phyloP scores from a whole-genome alignment of 73 alveolate species.

The Uronychia binucleata region DNA sequence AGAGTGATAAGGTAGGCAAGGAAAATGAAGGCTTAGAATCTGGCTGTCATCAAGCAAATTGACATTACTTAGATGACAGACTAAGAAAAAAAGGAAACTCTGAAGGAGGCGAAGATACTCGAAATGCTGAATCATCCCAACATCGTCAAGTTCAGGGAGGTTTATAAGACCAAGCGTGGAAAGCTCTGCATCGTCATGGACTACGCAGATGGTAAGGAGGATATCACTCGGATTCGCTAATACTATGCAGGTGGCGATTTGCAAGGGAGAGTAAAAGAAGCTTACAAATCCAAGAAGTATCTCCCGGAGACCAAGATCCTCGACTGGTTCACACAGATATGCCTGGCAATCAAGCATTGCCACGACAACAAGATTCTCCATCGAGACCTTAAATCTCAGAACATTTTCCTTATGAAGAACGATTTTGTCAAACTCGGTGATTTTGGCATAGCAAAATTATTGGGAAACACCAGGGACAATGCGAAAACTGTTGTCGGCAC shows the following conservation, averaged over 20 bases:
- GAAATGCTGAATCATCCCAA: conserved; percentile 87
- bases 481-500: conserved; percentile 87
- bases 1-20: conserved; percentile 9
- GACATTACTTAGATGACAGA: conserved; percentile 87
- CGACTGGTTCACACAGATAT: conserved; percentile 84
- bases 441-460: conserved; percentile 83
- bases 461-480: conserved; percentile 67
- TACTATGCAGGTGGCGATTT: conserved; percentile 60
- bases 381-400: conserved; percentile 78
- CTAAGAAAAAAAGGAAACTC: conserved; percentile 87
- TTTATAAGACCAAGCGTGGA: conserved; percentile 80
- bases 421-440: conserved; percentile 81
- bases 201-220: conserved; percentile 87
- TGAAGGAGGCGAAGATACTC: conserved; percentile 92
- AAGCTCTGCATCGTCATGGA: conserved; percentile 95
- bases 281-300: background rate
- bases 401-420: conserved; percentile 75
- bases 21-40: background rate
- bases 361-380: conserved; percentile 86
- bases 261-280: background rate
- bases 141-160: conserved; percentile 85
- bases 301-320: conserved; percentile 37
- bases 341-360: conserved; percentile 81
- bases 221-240: background rate
- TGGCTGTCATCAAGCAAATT: conserved; percentile 92